Evolutionary conservation across 1,139 yeast species (phyloP).

Genomic region (Hanseniaspora gamundiae): DNA sequence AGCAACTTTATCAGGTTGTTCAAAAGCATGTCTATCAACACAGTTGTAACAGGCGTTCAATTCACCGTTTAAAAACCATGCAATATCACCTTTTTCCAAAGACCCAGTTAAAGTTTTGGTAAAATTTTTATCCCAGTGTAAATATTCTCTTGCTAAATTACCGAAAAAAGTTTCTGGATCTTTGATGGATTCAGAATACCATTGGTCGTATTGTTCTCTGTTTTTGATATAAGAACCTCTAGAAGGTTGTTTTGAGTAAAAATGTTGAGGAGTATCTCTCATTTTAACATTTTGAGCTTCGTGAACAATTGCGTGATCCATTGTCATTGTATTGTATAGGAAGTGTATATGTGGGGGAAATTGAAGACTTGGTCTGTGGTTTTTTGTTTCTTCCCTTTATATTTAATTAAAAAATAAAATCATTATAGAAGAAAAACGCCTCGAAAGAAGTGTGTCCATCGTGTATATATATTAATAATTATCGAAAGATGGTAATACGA

Average conservation of each 20-base stretch:
- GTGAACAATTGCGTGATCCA: constrained; percentile 44
- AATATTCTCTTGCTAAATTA: constrained; percentile 61
- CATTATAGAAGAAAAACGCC: no score
- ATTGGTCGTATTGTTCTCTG: constrained; percentile 57
- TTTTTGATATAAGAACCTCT: constrained; percentile 33
- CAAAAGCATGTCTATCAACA: constrained; percentile 91
- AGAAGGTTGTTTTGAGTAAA: constrained; percentile 61
- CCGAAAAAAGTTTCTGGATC: constrained; percentile 84
- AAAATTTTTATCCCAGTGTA: constrained; percentile 81
- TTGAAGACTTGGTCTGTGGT: background rate
- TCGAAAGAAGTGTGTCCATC: no score
- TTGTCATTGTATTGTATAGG: constrained; percentile 5
- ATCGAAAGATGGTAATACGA: no score
- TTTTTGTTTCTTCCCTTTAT: background rate
- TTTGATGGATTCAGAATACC: constrained; percentile 67
- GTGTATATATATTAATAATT: no score
- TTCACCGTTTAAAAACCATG: constrained; percentile 92
- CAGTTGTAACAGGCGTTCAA: constrained; percentile 90
- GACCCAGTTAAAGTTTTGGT: constrained; percentile 61
- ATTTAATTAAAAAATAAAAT: no score
- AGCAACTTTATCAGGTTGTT: constrained; percentile 79
- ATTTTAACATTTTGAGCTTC: constrained; percentile 63
- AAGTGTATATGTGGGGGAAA: background rate
- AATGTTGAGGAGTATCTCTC: constrained; percentile 62
- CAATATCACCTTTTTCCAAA: constrained; percentile 65